Base-by-base conservation (phyloP, 2,329 filamentous ascomycete species). In the Daldinia sp. region DNA sequence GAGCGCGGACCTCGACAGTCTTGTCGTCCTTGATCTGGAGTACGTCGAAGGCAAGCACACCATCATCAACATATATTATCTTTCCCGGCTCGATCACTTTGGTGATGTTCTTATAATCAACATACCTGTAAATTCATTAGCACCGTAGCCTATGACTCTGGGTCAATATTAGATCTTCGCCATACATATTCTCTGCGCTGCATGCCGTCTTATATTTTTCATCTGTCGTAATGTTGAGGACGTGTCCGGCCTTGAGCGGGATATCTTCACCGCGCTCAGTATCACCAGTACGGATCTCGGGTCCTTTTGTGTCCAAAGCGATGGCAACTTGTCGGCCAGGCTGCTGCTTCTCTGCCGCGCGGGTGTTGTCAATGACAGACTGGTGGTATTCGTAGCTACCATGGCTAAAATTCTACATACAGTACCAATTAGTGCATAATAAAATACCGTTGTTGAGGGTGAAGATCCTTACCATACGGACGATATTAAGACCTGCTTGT, bases 81-180 rank as follows among this genome's bases (percentile, higher is more conserved):
- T 96, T 94, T 79, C 95, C 96, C 67, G 89, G 86, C 80, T 92
- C 83, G 79, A 99, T 98, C 77, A 99, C 96, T 86, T 97, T 97
- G 84, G 95, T 98, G 84, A 99, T 98, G 88, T 99, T 99, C 90
- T 97, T 97, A 88, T 99, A 98, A 87, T 98, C 95, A 78, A 98
- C 92, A 79, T 94, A 98, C 90, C 93, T 95, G 37, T 23, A 55
- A 18, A 20, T 13, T 23, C 50, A 42, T 73, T 68, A 74, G 63
- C 35, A 26, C 5, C n/a, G 48, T 1, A 10, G 23, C 2, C 5
- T 12, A 53, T 1, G 10, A 30, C 2, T 18, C 55, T 6, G 23
- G 13, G 7, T 1, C 13, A 6, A 30, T 13, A 6, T 41, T 5
- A 3, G 13, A 44, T 2, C 15, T 33, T 4, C 15, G 56, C 3